Conservation (phyloP, 169 alveolate species). For the Eimeria sp. region DNA sequence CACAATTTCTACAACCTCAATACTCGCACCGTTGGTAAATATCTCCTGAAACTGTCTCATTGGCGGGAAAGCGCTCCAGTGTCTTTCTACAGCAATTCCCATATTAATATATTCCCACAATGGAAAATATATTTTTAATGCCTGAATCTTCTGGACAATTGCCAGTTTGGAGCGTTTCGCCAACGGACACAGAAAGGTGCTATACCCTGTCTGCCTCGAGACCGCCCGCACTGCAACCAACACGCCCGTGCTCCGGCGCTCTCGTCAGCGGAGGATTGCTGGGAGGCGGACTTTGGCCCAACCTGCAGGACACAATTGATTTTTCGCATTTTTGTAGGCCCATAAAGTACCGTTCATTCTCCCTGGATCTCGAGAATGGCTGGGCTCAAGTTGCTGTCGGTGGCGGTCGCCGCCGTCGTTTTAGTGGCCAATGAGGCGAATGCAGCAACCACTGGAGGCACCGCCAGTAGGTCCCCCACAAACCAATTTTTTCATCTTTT, state of each 20-base stretch:
- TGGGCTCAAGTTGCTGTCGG: neutral
- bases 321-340: neutral
- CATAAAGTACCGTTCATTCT: neutral
- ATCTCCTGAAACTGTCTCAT: no score
- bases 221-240: neutral
- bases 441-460: neutral
- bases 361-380: neutral
- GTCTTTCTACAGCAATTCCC: neutral
- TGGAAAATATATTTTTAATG: no score
- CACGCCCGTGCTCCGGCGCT: neutral
- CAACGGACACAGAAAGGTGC: neutral
- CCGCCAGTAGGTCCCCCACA: neutral
- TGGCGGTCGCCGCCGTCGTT: constrained; percentile 9
- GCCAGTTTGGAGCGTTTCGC: neutral
- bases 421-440: neutral
- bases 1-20: neutral
- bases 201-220: neutral
- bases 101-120: no score
- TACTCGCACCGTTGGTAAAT: neutral
- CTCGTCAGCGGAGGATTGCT: neutral
- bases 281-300: neutral
- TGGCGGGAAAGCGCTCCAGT: neutral
- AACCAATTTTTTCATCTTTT: no score
- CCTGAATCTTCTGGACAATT: no score
- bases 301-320: no score